Base-by-base conservation (phyloP, 805 yeast species). In the Starmerella bombicola region DNA sequence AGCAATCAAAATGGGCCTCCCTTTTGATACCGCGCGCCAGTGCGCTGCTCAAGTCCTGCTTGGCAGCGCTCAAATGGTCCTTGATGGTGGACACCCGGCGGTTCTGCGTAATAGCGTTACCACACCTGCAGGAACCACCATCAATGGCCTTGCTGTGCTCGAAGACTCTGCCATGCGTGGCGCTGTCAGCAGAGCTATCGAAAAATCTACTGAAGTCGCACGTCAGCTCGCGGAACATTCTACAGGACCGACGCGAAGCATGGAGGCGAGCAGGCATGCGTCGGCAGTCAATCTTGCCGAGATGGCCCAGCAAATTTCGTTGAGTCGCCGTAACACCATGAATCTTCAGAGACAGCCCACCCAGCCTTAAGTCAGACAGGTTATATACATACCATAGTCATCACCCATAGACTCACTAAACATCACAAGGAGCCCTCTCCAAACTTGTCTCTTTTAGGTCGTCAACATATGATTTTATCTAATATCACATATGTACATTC, bases 81-180 rank as follows among this genome's bases (percentile, higher is more conserved):
- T 78, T 48, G 73, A 74, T 50, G 77, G 85, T 9, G 85, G 83
- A 3, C 95, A 88, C 56, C 98, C 98, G 9, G 88, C 91, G 16
- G 83, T 73, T 10, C 70, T 91, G 58, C 82, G 82, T 58, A 76
- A 80, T 58, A 78, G 77, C 53, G 91, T 91, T 7, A 85, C 95
- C 58, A 91, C 98, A 0, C 98, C 98, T 19, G 98, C 91, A 23
- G 98, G 98, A 25, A 86, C 96, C 37, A 91, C 98, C 3, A 91
- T 91, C 58, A 94, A 94, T 8, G 98, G 98, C 0, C 66, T 91
- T 43, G 70, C 88, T 61, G 83, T 77, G 49, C 76, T 91, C 79
- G 98, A 91, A 65, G 95, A 84, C 51, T 75, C 74, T 36, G 93
- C 88, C 37, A 80, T 91, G 35, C 78, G 95, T 64, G 72, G 83